Evolutionary conservation across 176 grass and related monocot genomes (phyloP).

Genomic region (Bolboschoenus planiculmis): DNA sequence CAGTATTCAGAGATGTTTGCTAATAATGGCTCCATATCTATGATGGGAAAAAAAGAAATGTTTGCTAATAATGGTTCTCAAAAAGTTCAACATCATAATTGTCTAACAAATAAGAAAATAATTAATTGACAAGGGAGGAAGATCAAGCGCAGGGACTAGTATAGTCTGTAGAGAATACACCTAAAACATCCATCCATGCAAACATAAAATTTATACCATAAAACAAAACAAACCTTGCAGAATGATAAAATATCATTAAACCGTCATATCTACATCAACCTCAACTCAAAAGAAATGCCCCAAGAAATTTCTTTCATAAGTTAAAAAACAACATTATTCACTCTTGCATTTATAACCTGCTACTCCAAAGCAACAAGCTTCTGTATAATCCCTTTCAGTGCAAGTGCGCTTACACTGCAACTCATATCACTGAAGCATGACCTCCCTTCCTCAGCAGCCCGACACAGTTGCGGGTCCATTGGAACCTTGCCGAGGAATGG

Average conservation of each 20-base stretch:
- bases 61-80: no score
- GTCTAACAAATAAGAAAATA: not conserved
- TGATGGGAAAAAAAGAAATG: no score
- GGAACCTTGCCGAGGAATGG: slow-evolving; percentile 93
- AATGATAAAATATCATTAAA: not conserved
- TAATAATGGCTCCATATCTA: no score
- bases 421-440: slow-evolving; percentile 80
- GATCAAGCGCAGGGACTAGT: not conserved
- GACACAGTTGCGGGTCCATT: slow-evolving; percentile 78
- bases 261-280: slow-evolving; percentile 3
- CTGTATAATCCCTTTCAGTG: slow-evolving; percentile 61
- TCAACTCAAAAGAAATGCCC: not conserved
- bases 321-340: not conserved
- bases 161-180: not conserved
- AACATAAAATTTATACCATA: not conserved
- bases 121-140: not conserved
- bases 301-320: not conserved
- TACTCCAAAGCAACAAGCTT: slow-evolving; percentile 43
- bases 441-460: slow-evolving; percentile 87
- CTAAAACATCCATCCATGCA: not conserved
- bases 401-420: slow-evolving; percentile 62
- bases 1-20: no score
- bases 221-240: not conserved
- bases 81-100: not conserved
- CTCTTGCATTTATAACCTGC: not conserved